A percentile compares a stretch with the other conserved stretches of the same genome.
These are phyloP conservation scores for Apiotrichum akiyoshidainum DNA, from an alignment of 1,284 basidiomycete species.

Conservation along the genomic window DNA sequence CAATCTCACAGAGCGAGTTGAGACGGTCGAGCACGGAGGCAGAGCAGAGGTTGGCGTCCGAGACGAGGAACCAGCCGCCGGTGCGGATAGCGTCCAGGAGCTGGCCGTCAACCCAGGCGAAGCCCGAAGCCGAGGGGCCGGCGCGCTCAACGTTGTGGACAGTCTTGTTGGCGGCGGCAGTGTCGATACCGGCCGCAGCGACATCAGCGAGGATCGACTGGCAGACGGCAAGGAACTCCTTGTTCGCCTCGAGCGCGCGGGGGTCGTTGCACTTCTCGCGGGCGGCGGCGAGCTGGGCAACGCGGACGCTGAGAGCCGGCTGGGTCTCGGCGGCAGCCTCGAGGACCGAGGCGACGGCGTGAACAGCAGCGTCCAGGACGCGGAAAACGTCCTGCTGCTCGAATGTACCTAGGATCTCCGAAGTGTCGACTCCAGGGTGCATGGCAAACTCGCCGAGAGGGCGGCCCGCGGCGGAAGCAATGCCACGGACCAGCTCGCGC, in stretches of 20 bases:
- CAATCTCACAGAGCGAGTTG: slow-evolving; percentile 90
- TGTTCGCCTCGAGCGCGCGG: slow-evolving; percentile 14
- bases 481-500: slow-evolving; percentile 66
- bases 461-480: slow-evolving; percentile 71
- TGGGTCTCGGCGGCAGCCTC: slow-evolving; percentile 24
- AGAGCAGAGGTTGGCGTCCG: slow-evolving; percentile 91
- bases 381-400: slow-evolving; percentile 72
- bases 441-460: slow-evolving; percentile 71
- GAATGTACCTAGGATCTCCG: slow-evolving; percentile 91
- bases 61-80: slow-evolving; percentile 87
- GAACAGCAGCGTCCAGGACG: slow-evolving; percentile 20
- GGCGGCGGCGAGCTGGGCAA: slow-evolving; percentile 17
- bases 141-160: slow-evolving; percentile 28
- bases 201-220: slow-evolving; percentile 18
- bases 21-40: slow-evolving; percentile 94
- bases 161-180: slow-evolving; percentile 18
- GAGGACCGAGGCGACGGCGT: slow-evolving; percentile 16
- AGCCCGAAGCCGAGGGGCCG: slow-evolving; percentile 56
- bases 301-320: slow-evolving; percentile 15
- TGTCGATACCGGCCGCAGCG: slow-evolving; percentile 30
- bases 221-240: slow-evolving; percentile 15
- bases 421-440: slow-evolving; percentile 85
- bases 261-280: slow-evolving; percentile 22
- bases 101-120: slow-evolving; percentile 97
- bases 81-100: slow-evolving; percentile 78